phyloP scores from a whole-genome alignment of 306 rosid species.

The Malus asiatica region DNA sequence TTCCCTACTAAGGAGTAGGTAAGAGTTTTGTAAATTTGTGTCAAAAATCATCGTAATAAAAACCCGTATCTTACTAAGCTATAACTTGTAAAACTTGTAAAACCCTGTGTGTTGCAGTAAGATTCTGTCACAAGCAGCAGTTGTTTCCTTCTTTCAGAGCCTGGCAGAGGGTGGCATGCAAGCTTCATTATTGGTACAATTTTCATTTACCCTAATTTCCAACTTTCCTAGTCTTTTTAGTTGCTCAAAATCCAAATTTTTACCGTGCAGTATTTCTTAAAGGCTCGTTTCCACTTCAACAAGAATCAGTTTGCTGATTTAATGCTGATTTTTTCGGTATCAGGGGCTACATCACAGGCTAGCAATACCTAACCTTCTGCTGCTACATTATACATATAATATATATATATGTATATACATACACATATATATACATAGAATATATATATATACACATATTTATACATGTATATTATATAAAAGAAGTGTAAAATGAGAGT shows the following conservation, averaged over 20 bases:
- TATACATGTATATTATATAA: no score
- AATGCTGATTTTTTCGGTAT: constrained; percentile 53
- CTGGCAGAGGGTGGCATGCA: constrained; percentile 70
- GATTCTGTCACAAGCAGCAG: constrained; percentile 65
- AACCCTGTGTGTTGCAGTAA: constrained; percentile 38
- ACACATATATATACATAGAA: no score
- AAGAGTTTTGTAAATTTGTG: background rate
- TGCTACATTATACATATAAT: background rate
- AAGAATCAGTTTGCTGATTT: constrained; percentile 80
- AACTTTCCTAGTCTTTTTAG: background rate
- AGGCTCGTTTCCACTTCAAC: constrained; percentile 76
- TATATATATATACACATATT: no score
- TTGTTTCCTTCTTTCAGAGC: constrained; percentile 60
- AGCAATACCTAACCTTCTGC: constrained; percentile 1
- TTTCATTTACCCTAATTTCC: background rate
- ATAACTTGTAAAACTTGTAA: constrained; percentile 1
- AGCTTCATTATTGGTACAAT: constrained; percentile 55
- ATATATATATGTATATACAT: rapidly evolving
- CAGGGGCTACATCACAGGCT: constrained; percentile 68
- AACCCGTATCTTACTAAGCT: background rate
- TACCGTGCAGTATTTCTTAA: constrained; percentile 71
- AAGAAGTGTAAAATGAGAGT: no score
- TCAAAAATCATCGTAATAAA: background rate
- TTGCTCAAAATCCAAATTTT: background rate
- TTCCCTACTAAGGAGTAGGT: constrained; percentile 56